These are phyloP conservation scores for Chaetomium globosum DNA, from an alignment of 2,329 filamentous ascomycete genomes.

Conservation along the genomic window DNA sequence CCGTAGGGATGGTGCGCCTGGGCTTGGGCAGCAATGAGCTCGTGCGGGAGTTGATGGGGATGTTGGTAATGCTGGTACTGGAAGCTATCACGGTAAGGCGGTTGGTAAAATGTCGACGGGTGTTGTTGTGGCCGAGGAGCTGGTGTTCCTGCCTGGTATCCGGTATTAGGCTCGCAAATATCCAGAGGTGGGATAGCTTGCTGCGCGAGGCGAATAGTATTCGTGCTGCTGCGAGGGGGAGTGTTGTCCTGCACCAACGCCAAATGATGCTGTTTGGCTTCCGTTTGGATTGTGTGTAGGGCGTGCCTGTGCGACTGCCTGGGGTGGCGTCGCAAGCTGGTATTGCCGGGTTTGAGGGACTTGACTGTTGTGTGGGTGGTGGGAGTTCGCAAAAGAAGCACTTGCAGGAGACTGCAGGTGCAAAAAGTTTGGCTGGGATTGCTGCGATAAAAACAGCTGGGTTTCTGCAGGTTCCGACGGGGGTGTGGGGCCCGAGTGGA, in stretches of 20 bases:
- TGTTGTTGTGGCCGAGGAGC: constrained; percentile 19
- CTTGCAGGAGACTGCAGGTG: constrained; percentile 33
- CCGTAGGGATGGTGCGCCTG: constrained; percentile 22
- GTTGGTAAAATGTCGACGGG: constrained; percentile 19
- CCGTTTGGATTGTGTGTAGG: constrained; percentile 16
- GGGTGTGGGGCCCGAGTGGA: constrained; percentile 48
- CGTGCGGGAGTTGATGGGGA: constrained; percentile 38
- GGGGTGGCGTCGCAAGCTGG: constrained; percentile 31
- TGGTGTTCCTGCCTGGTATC: constrained; percentile 27
- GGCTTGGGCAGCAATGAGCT: constrained; percentile 34
- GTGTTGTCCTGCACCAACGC: constrained; percentile 21
- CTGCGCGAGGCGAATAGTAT: constrained; percentile 26
- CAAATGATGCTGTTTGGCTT: constrained; percentile 14
- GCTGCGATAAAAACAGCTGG: constrained; percentile 43
- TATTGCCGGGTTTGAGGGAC: constrained; percentile 37
- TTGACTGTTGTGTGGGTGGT: constrained; percentile 31
- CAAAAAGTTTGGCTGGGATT: constrained; percentile 36
- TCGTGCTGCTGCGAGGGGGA: constrained; percentile 22
- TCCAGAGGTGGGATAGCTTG: constrained; percentile 17
- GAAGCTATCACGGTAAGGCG: constrained; percentile 16
- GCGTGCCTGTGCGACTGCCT: constrained; percentile 24
- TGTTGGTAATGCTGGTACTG: constrained; percentile 22
- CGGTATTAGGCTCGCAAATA: constrained; percentile 22
- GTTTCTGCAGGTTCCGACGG: constrained; percentile 37
- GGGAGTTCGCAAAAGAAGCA: constrained; percentile 27